Base-by-base conservation (phyloP, 1,139 yeast genomes). In the Pichia kudriavzevii region DNA sequence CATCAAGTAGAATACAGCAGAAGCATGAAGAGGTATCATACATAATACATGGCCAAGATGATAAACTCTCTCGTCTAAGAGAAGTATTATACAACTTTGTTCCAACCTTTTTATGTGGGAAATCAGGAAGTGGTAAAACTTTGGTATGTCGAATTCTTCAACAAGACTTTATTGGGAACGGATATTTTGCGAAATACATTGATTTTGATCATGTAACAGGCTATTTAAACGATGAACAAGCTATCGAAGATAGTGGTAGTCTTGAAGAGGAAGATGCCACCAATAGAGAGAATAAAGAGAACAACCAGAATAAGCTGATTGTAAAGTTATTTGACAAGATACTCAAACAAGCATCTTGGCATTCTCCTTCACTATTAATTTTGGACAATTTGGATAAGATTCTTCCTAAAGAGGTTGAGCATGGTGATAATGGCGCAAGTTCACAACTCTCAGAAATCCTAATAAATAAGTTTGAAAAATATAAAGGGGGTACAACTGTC, bases 311-410 rank as follows among this genome's bases (percentile, higher is more conserved):
- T 16, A 67, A 66, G 7, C 67, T 66, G 23, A 58, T 83, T 34
- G 66, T 67, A 32, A 72, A 63, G 17, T 52, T 69, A 19, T 48
- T 85, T 26, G 62, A 62, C 16, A 68, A 67, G 31, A 66, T 76
- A 63, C 53, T 80, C 18, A 69, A 71, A 30, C 72, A 71, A 39
- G 75, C 88, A 23, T 66, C 81, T 16, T 85, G 95, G 94, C 73
- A 76, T 51, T 67, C 81, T 18, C 96, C 97, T 0, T 64, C 91
- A 1, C 62, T 87, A 2, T 57, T 91, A 4, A 59, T 88, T 1
- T 56, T 91, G 23, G 97, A 91, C 48, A 87, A 87, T 47, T 56
- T 87, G n/a, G 95, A 88, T 48, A 71, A 74, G 44, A 52, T 88
- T 10, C 67, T 87, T 30, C 73, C 84, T 0, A 82, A 81, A 1